phyloP scores from a whole-genome alignment of 306 rosid species.

The Leucaena leucocephala region DNA sequence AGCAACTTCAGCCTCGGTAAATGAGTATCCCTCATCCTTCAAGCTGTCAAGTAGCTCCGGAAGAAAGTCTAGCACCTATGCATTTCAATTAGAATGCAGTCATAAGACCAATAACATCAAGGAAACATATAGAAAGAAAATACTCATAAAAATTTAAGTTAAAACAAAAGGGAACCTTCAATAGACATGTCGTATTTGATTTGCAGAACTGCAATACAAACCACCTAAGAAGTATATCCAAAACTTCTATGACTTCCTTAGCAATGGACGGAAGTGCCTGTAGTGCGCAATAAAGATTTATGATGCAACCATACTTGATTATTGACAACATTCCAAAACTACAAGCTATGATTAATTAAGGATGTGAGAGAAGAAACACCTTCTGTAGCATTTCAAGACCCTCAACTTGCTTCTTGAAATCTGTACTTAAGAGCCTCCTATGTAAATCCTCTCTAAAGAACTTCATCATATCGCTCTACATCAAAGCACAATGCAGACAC shows the following conservation, averaged over 20 bases:
- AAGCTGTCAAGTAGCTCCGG: conserved; percentile 82
- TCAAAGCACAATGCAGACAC: conserved; percentile 25
- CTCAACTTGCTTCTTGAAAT: conserved; percentile 96
- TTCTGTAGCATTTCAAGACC: conserved; percentile 94
- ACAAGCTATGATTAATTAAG: conserved; percentile 3
- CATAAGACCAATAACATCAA: background rate
- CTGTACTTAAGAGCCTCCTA: conserved; percentile 86
- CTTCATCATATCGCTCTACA: conserved; percentile 93
- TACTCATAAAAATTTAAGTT: background rate
- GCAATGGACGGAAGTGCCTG: conserved; percentile 88
- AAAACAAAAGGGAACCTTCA: conserved; percentile 66
- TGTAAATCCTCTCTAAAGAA: conserved; percentile 97
- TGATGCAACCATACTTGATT: background rate
- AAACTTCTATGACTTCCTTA: conserved; percentile 85
- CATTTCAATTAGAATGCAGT: conserved; percentile 30
- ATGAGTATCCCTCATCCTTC: conserved; percentile 76
- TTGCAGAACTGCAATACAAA: conserved; percentile 95
- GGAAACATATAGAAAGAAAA: conserved; percentile 14
- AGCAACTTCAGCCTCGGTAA: conserved; percentile 93
- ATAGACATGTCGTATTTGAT: conserved; percentile 93
- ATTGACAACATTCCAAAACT: conserved; percentile 12
- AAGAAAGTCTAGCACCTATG: conserved; percentile 93
- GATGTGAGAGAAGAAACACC: conserved; percentile 51
- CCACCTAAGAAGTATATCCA: conserved; percentile 95
- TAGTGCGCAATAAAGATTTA: conserved; percentile 27